A percentile compares a stretch with the other conserved stretches of the same genome.
Evolutionary conservation across 768 basidiomycete species (phyloP).

Genomic region (Kwoniella europaea): DNA sequence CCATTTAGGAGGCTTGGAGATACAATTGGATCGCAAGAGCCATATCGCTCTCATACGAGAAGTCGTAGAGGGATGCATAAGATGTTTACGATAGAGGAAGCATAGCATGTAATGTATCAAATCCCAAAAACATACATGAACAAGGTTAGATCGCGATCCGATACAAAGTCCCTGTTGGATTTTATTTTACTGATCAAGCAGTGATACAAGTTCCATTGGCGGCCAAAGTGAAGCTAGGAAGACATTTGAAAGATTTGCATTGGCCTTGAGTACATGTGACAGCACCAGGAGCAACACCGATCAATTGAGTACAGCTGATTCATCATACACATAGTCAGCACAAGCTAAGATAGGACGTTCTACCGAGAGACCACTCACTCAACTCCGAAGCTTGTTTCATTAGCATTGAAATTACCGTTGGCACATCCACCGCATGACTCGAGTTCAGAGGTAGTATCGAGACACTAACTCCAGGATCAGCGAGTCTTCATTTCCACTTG

Average conservation of each 20-base stretch:
- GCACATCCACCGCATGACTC: conserved; percentile 16
- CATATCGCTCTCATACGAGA: no score
- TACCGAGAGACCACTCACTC: not conserved
- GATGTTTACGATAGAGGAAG: no score
- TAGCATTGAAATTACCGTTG: conserved; percentile 10
- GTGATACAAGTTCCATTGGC: not conserved
- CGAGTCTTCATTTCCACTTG: not conserved
- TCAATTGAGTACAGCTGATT: conserved; percentile 16
- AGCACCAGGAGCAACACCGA: conserved; percentile 19
- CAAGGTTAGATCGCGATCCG: no score
- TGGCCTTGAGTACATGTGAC: conserved; percentile 21
- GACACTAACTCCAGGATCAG: not conserved
- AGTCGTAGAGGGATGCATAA: no score
- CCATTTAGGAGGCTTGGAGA: no score
- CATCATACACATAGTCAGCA: not conserved
- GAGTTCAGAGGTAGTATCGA: conserved; percentile 1
- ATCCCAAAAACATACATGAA: no score
- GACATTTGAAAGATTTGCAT: conserved; percentile 14
- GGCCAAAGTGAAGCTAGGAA: not conserved
- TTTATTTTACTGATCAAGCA: not conserved
- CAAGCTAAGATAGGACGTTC: not conserved
- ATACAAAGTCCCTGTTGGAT: not conserved
- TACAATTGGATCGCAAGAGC: no score
- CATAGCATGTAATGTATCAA: no score
- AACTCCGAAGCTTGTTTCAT: not conserved